Conservation (phyloP, 768 basidiomycete genomes). For the Suillus occidentalis region DNA sequence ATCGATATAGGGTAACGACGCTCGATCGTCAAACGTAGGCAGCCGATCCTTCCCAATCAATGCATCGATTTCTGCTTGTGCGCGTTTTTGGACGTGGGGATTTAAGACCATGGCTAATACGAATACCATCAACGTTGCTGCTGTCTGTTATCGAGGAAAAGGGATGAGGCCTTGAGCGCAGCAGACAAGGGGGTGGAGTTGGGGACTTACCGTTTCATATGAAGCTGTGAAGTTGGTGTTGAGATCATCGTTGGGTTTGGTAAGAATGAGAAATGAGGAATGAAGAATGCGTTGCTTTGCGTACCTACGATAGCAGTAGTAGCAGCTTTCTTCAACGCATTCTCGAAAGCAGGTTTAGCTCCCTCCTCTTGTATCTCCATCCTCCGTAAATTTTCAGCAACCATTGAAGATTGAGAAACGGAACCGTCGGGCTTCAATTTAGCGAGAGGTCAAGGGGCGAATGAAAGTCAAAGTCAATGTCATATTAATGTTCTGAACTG, state of each 20-base stretch:
- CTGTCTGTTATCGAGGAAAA: conserved; percentile 9
- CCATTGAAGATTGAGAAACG: conserved; percentile 8
- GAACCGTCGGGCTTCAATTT: background rate
- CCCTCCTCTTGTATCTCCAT: conserved; percentile 18
- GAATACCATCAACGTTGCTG: conserved; percentile 9
- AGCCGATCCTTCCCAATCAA: conserved; percentile 21
- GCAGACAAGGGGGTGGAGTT: background rate
- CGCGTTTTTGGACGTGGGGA: conserved; percentile 15
- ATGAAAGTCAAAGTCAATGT: background rate
- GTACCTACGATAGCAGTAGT: conserved; percentile 15
- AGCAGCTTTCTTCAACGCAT: conserved; percentile 13
- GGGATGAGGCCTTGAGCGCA: background rate
- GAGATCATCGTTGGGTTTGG: background rate
- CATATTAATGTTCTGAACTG: too few species aligned
- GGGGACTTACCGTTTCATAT: conserved; percentile 12
- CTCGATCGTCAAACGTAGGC: conserved; percentile 12
- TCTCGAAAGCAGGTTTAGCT: conserved; percentile 6
- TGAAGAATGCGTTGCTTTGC: too few species aligned
- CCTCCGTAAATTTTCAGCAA: conserved; percentile 14
- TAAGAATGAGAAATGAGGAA: too few species aligned
- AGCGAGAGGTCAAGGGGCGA: too few species aligned
- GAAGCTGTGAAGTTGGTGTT: conserved; percentile 5
- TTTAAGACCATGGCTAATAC: conserved; percentile 20
- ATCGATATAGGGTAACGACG: conserved; percentile 15
- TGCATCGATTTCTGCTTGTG: conserved; percentile 23